Percentiles rank a stretch among this genome's conserved stretches.
phyloP scores from a whole-genome alignment of 2,329 filamentous ascomycete genomes.

The Neofusicoccum parvum region DNA sequence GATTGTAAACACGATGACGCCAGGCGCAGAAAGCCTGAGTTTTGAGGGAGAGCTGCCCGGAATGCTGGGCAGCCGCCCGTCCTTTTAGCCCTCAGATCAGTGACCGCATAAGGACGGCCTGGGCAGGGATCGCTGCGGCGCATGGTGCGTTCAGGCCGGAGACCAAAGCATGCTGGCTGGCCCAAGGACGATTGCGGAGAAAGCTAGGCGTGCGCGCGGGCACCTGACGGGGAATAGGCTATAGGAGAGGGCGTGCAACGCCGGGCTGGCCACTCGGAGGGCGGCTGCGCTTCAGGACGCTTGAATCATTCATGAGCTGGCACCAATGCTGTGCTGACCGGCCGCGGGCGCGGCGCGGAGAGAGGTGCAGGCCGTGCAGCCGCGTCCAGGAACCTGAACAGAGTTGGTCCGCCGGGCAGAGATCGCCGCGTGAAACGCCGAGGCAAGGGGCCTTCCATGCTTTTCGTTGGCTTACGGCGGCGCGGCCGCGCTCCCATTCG shows the following conservation, averaged over 20 bases:
- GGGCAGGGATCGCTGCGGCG: background rate
- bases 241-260: background rate
- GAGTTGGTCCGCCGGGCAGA: background rate
- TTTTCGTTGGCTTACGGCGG: background rate
- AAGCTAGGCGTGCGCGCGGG: background rate
- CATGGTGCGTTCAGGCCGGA: background rate
- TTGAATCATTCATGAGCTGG: conserved; percentile 6
- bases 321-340: conserved; percentile 12
- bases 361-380: background rate
- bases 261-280: background rate
- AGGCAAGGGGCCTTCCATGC: conserved; percentile 15
- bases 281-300: background rate
- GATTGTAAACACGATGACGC: background rate
- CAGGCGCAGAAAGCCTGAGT: background rate
- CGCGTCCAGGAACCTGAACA: background rate
- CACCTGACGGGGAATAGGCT: background rate
- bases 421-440: conserved; percentile 10
- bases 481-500: too few species aligned
- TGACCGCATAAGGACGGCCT: background rate
- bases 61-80: conserved; percentile 5
- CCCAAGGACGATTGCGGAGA: conserved; percentile 3
- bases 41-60: background rate
- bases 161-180: background rate
- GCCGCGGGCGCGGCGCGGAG: background rate
- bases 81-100: background rate